Evolutionary conservation across 768 basidiomycete species (phyloP).

Genomic region (Naganishia randhawae): DNA sequence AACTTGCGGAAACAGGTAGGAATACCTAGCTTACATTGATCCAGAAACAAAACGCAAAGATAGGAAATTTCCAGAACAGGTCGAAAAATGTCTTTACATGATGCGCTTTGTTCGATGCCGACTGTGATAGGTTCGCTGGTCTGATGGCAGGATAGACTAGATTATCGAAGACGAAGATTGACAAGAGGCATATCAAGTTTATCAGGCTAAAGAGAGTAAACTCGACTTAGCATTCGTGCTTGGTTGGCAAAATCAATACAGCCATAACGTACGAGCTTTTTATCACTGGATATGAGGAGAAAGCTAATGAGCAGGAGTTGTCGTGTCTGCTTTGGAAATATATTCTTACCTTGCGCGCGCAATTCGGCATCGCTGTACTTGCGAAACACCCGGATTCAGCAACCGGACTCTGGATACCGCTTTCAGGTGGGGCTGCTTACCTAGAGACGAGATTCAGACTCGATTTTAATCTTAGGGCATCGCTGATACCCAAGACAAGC

Average conservation of each 20-base stretch:
- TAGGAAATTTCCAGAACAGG: constrained; percentile 45
- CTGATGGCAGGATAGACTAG: constrained; percentile 42
- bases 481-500: constrained; percentile 34
- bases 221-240: neutral
- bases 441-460: constrained; percentile 43
- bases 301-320: neutral
- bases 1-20: neutral
- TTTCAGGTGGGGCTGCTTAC: constrained; percentile 32
- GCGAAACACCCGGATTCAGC: constrained; percentile 12
- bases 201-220: constrained; percentile 36
- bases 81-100: constrained; percentile 47
- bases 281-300: constrained; percentile 7
- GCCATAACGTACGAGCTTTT: neutral
- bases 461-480: constrained; percentile 40
- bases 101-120: constrained; percentile 28
- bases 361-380: constrained; percentile 45
- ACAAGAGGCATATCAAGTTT: constrained; percentile 47
- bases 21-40: constrained; percentile 39
- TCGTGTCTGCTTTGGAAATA: neutral
- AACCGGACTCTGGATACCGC: neutral
- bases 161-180: constrained; percentile 42
- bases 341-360: constrained; percentile 28
- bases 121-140: constrained; percentile 27
- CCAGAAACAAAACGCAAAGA: constrained; percentile 48
- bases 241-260: neutral